Base-by-base conservation (phyloP, 805 yeast genomes). In the Diddensiella santjacobensis region DNA sequence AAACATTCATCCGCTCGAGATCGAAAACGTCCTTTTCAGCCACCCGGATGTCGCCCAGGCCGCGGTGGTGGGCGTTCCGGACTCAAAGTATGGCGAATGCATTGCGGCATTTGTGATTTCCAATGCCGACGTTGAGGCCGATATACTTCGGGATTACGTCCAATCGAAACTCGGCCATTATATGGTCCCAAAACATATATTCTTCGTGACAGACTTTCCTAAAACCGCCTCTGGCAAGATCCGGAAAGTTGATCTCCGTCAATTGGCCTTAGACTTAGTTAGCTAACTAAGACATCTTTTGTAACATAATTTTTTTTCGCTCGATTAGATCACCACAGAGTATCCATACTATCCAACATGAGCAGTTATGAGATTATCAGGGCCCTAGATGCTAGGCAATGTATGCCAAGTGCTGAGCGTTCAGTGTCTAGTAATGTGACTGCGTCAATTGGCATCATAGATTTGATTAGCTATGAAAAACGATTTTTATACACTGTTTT, bases 191-290 rank as follows among this genome's bases (percentile, higher is more conserved):
- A 58, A 61, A 45, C 53, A 58, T 24, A 47, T 61, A 2, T 51
- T 47, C 31, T 54, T 52, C 22, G 59, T 58, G 3, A 47, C 43
- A 6, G 64, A 59, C 36, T 60, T 60, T 40, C 66, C 66, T n/a
- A 58, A 60, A 49, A 62, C 66, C 4, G 63, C 63, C 4, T 47
- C 56, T 10, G 66, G 66, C 3, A 62, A 62, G 44, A 59, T 62
- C 35, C 56, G 66, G 26, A 62, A 62, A 46, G 66, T 62, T 6
- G 66, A 62, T 20, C 53, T 62, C 23, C 45, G 54, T 35, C 13
- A 22, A 22, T 15, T 35, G 6, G 38, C 38, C 6, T 8, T 35
- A 10, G 15, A 13, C 15, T 15, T 35, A 13, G 13, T 13, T 26
- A 26, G 31, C 8, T 26, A 26, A 13, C 31, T 26, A 8, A 10